These are phyloP conservation scores for Phaeodactylum tricornutum DNA, from an alignment of 108 stramenopile genomes.

Conservation along the genomic window DNA sequence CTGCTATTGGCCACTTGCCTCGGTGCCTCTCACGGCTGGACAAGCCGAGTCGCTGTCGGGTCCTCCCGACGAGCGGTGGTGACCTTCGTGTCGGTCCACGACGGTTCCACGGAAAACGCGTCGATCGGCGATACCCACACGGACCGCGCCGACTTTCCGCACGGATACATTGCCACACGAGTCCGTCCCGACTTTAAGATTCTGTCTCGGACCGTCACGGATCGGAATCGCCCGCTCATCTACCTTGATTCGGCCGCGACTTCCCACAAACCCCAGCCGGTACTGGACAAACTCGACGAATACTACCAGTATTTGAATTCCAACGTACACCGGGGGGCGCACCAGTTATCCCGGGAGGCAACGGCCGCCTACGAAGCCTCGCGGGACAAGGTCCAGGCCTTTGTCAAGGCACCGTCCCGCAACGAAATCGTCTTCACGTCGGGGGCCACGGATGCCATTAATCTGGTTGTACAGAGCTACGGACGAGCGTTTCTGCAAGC, in stretches of 20 bases:
- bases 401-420: constrained; percentile 67
- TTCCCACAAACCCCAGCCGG: constrained; percentile 88
- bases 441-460: constrained; percentile 91
- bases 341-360: constrained; percentile 72
- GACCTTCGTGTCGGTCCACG: neutral
- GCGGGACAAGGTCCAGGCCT: constrained; percentile 65
- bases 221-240: constrained; percentile 24
- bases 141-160: neutral
- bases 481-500: constrained; percentile 26
- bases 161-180: constrained; percentile 1
- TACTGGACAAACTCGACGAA: constrained; percentile 55
- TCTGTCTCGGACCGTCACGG: neutral
- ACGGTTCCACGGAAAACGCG: neutral
- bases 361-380: constrained; percentile 86
- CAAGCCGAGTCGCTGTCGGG: too few species aligned
- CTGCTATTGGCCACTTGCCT: too few species aligned
- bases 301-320: constrained; percentile 75
- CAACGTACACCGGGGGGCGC: constrained; percentile 95
- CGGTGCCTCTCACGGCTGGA: too few species aligned
- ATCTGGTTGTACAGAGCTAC: constrained; percentile 78
- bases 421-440: constrained; percentile 90
- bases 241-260: constrained; percentile 95
- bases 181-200: neutral
- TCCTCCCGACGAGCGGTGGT: neutral
- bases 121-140: neutral